Evolutionary conservation across 2,329 filamentous ascomycete species (phyloP).

Genomic region (Blastomyces silverae): DNA sequence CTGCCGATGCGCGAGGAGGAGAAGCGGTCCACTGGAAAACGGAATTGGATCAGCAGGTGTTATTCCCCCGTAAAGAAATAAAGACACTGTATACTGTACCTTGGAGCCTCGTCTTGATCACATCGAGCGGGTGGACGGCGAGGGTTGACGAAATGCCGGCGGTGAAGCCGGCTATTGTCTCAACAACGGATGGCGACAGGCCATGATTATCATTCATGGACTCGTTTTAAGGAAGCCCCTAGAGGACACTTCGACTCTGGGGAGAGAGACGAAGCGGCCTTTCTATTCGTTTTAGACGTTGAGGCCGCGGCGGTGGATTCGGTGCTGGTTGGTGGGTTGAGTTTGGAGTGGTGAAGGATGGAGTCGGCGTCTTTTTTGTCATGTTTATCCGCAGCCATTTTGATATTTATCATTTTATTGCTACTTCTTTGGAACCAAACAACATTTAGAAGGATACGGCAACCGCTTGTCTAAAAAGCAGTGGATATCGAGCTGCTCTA

Average conservation of each 20-base stretch:
- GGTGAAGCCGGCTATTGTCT: conserved; percentile 81
- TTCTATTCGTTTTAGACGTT: neutral
- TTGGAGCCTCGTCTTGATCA: conserved; percentile 94
- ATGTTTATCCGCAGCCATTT: neutral
- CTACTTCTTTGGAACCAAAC: neutral
- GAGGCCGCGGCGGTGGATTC: neutral
- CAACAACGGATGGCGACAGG: conserved; percentile 70
- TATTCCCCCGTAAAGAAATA: conserved; percentile 20
- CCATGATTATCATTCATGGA: conserved; percentile 47
- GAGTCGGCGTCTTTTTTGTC: neutral
- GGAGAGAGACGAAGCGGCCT: neutral
- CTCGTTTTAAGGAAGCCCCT: conserved; percentile 15
- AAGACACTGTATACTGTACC: conserved; percentile 45
- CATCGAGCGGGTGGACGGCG: conserved; percentile 82
- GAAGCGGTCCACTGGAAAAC: conserved; percentile 47
- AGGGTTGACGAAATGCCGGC: conserved; percentile 83
- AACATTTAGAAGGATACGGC: neutral
- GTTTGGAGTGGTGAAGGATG: neutral
- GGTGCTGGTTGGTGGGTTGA: neutral
- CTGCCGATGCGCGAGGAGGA: conserved; percentile 45
- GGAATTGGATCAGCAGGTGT: neutral
- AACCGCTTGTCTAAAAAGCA: neutral
- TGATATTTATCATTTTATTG: neutral
- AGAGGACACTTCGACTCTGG: conserved; percentile 7
- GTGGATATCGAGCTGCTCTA: neutral